Evolutionary conservation across 345 rosid genomes (phyloP).

Genomic region (Ceriops decandra): DNA sequence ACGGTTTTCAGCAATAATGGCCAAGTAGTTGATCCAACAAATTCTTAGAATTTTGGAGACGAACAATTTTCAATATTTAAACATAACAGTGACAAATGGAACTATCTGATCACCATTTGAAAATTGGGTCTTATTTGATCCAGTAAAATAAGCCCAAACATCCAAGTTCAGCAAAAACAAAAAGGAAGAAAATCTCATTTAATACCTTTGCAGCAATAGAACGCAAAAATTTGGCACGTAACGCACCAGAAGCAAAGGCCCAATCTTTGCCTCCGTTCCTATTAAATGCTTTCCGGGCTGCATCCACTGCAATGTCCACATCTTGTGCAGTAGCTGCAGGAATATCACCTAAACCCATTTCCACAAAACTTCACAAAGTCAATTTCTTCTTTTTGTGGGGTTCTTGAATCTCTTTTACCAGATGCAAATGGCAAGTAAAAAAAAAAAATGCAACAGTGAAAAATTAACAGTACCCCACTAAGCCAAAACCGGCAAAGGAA

Average conservation of each 20-base stretch:
- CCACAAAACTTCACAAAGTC: slow-evolving; percentile 2
- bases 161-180: background rate
- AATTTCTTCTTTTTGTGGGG: background rate
- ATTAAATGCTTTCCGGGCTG: slow-evolving; percentile 70
- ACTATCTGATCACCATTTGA: no score
- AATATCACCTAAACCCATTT: slow-evolving; percentile 58
- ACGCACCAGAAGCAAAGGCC: slow-evolving; percentile 72
- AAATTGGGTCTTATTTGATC: no score
- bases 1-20: no score
- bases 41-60: no score
- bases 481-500: background rate
- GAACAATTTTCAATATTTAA: no score
- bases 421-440: background rate
- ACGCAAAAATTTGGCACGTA: slow-evolving; percentile 85
- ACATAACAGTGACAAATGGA: no score
- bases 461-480: background rate
- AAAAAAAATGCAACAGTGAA: background rate
- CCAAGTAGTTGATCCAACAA: no score
- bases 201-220: slow-evolving; percentile 96
- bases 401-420: background rate
- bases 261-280: slow-evolving; percentile 81
- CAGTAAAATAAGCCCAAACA: no score
- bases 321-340: slow-evolving; percentile 95
- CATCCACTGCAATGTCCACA: slow-evolving; percentile 83
- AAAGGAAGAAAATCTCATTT: background rate